Evolutionary conservation across 2,329 filamentous ascomycete species (phyloP), one percentile per base, ranked within the genome.

Genomic region (Neoarthrinium moseri): DNA sequence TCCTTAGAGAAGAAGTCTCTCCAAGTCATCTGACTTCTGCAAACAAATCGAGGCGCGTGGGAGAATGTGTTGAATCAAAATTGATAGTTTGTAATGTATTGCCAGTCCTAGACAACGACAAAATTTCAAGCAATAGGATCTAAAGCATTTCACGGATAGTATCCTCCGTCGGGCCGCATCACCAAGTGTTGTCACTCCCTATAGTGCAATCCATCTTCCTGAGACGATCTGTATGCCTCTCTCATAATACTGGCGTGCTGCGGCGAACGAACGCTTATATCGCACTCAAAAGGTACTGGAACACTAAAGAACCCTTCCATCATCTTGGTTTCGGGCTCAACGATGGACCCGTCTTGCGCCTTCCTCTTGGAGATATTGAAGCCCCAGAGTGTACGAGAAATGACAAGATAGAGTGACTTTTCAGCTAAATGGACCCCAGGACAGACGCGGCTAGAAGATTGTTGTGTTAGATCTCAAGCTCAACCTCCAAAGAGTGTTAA

Each of bases 361-460:
- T n/a, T 17, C 13, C 5, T 8, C 23, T 27, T 40, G 11, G 22
- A n/a, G 10, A 40, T 29, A n/a, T 40, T 26, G 24, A 40, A 40
- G 10, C 37, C 37, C 37, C 37, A 40, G 8, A 40, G 23, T 11
- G 18, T 21, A 5, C 37, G 13, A 2, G 18, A 7, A 8, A 40
- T 29, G 12, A 17, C 18, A n/a, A 40, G 26, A 15, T 10, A 40
- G 5, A 40, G 23, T 2, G 37, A 40, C 15, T 21, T 26, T 21
- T 40, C 37, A 8, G 37, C 37, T 11, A 40, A 15, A 24, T 40
- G 37, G 7, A 40, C 37, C 20, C 37, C 37, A 13, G 37, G 37
- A 10, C 37, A 40, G 12, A 18, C 32, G 17, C 32, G 32, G 3
- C 32, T 34, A 18, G 30, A n/a, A 33, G 18, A 33, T 7, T 13